Base-by-base conservation (phyloP, 306 rosid species). In the Cucurbita argyrosperma region DNA sequence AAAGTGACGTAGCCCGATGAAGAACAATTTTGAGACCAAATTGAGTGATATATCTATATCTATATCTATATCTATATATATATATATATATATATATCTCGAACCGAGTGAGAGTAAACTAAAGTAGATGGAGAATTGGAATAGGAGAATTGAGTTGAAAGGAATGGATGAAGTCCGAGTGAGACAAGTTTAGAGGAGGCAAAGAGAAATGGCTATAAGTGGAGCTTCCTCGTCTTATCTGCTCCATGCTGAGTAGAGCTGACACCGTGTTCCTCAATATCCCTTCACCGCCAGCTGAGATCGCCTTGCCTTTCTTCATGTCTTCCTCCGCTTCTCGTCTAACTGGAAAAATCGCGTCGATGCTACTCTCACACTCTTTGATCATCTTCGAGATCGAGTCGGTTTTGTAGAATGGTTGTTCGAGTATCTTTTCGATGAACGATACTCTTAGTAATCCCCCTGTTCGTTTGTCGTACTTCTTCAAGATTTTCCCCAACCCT, bases 401-500 rank as follows among this genome's bases (percentile, higher is more conserved):
- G 0, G 97, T 93, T 8, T 91, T 89, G 56, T 82, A 90, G 76
- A 90, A 93, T 0, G 98, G 98, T 18, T 93, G 96, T 77, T 86
- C 87, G 66, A 89, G 0, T 6, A 90, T 92, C 78, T 80, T 93
- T 77, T 90, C 86, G 16, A 93, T 90, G 87, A 93, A 93, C 54
- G 91, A 88, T 56, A 89, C 70, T 6, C 97, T 87, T 37, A 90
- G 42, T 3, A 90, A 76, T 1, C 89, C 86, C 0, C 97, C 97
- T 16, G 94, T 93, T 21, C 94, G 81, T 84, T 93, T 90, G 84
- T 93, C 98, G 54, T 93, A 89, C 67, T 93, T 93, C 87, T 93
- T 93, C 79, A 93, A 46, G 79, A 93, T 90, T 63, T 93, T 93
- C 15, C 87, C 98, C 83, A 93, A 76, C 40, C 98, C 98, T 93